phyloP scores from a whole-genome alignment of 2,329 filamentous ascomycete genomes.

The Trichoderma koningiopsis region DNA sequence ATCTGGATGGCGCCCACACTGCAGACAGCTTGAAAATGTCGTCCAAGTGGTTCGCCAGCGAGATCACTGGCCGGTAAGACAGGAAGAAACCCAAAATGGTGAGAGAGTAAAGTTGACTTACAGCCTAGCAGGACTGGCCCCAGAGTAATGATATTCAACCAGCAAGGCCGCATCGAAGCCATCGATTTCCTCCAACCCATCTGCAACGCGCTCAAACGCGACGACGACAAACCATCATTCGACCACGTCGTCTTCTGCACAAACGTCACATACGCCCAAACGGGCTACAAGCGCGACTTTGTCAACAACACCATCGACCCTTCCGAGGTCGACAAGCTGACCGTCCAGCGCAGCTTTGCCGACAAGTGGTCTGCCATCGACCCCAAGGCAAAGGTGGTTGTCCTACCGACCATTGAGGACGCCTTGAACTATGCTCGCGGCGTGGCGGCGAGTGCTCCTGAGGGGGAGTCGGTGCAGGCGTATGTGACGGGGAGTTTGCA shows the following conservation, averaged over 20 bases:
- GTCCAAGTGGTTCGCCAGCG: constrained; percentile 74
- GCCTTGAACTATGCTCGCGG: constrained; percentile 52
- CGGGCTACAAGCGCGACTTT: constrained; percentile 59
- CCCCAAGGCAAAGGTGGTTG: constrained; percentile 47
- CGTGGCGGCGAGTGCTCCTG: constrained; percentile 13
- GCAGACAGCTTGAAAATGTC: constrained; percentile 84
- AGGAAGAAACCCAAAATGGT: background rate
- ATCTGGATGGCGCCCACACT: constrained; percentile 92
- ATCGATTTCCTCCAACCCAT: constrained; percentile 57
- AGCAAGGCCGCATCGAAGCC: constrained; percentile 62
- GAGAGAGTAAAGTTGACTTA: background rate
- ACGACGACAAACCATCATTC: constrained; percentile 49
- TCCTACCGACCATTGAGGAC: constrained; percentile 57
- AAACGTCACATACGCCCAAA: constrained; percentile 62
- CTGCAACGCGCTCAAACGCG: constrained; percentile 39
- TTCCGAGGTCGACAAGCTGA: constrained; percentile 53
- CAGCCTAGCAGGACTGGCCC: constrained; percentile 38
- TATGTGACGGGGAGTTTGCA: constrained; percentile 66
- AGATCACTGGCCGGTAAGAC: constrained; percentile 42
- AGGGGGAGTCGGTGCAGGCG: constrained; percentile 46
- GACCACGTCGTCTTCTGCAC: constrained; percentile 81
- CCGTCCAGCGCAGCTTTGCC: constrained; percentile 55
- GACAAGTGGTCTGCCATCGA: constrained; percentile 54
- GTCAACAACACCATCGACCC: constrained; percentile 58
- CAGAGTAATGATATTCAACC: constrained; percentile 81